These are phyloP conservation scores for Symbiodinium pilosum DNA, from an alignment of 73 alveolate species.

Conservation along the genomic window DNA sequence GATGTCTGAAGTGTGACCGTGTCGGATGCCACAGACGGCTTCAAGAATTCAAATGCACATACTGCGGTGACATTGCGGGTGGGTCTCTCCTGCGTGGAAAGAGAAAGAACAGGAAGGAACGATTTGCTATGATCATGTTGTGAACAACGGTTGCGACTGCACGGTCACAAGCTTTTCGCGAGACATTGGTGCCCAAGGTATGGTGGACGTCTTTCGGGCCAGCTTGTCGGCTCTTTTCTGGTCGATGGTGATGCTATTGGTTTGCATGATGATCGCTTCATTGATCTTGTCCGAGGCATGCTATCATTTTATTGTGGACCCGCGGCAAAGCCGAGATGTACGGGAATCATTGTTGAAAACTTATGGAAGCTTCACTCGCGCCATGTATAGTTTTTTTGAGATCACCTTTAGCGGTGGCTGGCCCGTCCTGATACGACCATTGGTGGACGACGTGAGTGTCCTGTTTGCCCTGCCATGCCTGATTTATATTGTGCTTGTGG, in stretches of 20 bases:
- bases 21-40: no score
- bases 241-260: conserved; percentile 29
- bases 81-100: no score
- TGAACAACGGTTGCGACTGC: no score
- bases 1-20: no score
- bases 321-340: not conserved
- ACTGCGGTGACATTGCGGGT: no score
- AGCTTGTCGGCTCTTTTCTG: conserved; percentile 19
- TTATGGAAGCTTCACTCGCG: conserved; percentile 19
- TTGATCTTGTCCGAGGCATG: conserved; percentile 27
- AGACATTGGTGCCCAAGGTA: no score
- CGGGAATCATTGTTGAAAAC: not conserved
- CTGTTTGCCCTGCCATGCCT: conserved; percentile 29
- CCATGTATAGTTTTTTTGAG: conserved; percentile 47
- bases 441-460: conserved; percentile 40
- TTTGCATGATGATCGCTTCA: conserved; percentile 46
- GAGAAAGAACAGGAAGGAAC: no score
- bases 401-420: conserved; percentile 50
- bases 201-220: conserved; percentile 10
- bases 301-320: not conserved
- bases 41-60: no score
- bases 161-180: no score
- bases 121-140: no score
- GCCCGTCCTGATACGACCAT: conserved; percentile 40
- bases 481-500: conserved; percentile 34